phyloP scores from a whole-genome alignment of 495 filamentous ascomycete genomes.

The Aspergillus saccharolyticus region DNA sequence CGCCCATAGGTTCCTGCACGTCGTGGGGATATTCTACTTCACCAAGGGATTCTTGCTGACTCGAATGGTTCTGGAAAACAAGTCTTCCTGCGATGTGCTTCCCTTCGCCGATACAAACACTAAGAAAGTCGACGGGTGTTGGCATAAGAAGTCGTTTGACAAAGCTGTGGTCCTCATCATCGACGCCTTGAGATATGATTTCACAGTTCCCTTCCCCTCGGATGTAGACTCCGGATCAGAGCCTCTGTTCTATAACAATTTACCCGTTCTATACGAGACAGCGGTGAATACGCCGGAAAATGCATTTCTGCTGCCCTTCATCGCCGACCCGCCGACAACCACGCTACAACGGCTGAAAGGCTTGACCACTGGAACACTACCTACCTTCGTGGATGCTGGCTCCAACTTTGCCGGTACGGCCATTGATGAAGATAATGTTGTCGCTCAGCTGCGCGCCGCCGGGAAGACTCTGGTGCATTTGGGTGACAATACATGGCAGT shows the following conservation, averaged over 20 bases:
- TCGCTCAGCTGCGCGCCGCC: constrained; percentile 72
- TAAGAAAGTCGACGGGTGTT: constrained; percentile 68
- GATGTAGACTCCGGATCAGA: constrained; percentile 43
- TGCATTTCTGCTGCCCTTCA: constrained; percentile 89
- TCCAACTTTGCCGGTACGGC: constrained; percentile 94
- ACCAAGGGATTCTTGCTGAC: constrained; percentile 96
- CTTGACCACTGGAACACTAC: constrained; percentile 89
- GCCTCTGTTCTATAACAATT: constrained; percentile 78
- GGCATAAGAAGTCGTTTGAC: constrained; percentile 90
- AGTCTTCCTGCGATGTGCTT: constrained; percentile 71
- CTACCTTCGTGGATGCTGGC: constrained; percentile 88
- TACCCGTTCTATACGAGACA: constrained; percentile 80
- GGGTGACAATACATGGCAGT: constrained; percentile 94
- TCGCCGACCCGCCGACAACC: constrained; percentile 91
- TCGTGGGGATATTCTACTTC: constrained; percentile 82
- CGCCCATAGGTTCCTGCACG: constrained; percentile 59
- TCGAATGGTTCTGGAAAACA: constrained; percentile 79
- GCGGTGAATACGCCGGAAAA: constrained; percentile 66
- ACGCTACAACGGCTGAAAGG: constrained; percentile 92
- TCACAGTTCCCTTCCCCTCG: constrained; percentile 74
- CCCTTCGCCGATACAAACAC: constrained; percentile 53
- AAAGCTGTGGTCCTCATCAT: constrained; percentile 89
- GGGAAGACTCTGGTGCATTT: constrained; percentile 87
- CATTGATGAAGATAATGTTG: constrained; percentile 95
- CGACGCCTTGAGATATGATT: constrained; percentile 94